Evolutionary conservation across 805 yeast genomes (phyloP).

Genomic region (Millerozyma acaciae): DNA sequence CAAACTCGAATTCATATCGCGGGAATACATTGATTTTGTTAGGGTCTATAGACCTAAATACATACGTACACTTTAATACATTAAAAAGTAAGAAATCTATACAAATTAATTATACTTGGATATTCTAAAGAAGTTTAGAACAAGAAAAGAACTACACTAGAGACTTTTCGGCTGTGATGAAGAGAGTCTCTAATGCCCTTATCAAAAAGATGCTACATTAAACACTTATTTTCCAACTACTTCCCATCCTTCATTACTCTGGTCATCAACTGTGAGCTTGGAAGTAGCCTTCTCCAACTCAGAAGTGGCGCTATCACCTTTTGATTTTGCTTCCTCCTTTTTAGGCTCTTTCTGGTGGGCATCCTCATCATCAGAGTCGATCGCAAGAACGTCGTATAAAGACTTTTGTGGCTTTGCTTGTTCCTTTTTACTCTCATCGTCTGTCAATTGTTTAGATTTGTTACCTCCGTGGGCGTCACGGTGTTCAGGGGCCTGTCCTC

Average conservation of each 20-base stretch:
- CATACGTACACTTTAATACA: no score
- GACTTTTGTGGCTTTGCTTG: conserved; percentile 32
- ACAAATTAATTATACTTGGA: no score
- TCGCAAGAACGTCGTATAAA: conserved; percentile 28
- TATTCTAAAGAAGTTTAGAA: neutral
- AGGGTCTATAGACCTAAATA: no score
- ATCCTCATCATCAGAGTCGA: conserved; percentile 29
- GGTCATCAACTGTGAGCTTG: conserved; percentile 22
- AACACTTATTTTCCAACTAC: conserved; percentile 28
- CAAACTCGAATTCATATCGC: no score
- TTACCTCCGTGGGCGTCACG: conserved; percentile 7
- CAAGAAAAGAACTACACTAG: no score
- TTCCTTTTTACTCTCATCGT: conserved; percentile 18
- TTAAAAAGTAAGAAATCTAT: no score
- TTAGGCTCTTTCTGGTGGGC: conserved; percentile 14
- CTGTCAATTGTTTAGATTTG: conserved; percentile 7
- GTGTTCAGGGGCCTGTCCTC: conserved; percentile 26
- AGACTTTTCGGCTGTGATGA: neutral
- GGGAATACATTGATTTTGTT: no score
- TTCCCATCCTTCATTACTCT: conserved; percentile 33
- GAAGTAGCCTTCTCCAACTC: conserved; percentile 24
- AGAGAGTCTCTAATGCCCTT: neutral
- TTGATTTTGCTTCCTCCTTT: conserved; percentile 11
- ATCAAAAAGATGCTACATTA: conserved; percentile 1
- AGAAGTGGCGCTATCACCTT: conserved; percentile 11